Evolutionary conservation across 192 early-diverging fungal genomes (phyloP), one percentile per base, ranked within the genome.

Genomic region (Coemansia nantahalensis): DNA sequence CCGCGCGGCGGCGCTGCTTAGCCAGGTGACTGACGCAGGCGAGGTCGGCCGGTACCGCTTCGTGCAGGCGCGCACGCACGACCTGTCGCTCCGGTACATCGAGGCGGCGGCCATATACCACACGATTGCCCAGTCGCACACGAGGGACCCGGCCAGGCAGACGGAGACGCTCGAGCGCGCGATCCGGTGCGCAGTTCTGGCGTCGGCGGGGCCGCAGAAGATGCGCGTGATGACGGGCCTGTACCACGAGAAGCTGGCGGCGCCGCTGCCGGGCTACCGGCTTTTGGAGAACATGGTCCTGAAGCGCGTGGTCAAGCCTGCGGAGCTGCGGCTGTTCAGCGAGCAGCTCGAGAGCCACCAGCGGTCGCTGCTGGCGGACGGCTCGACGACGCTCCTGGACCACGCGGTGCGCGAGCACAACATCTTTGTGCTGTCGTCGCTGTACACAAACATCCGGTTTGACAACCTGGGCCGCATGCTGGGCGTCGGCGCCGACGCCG

Each of bases 361-460:
- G 52, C 55, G 84, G 13, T 91, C 92, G 9, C 50, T 68, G 38
- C 63, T 95, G 32, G 70, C 80, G 2, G 90, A 89, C 43, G 82
- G 85, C 23, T 86, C 83, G 18, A 91, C 90, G 24, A 39, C 35
- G 24, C 8, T 52, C 43, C 79, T 98, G 16, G 92, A 91, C 62
- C 80, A 89, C 3, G 95, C 94, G 8, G 92, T 98, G 19, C 93
- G 90, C 35, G 93, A 98, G 69, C 95, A 98, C 75, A 98, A 98
- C 62, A 59, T 90, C 17, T 78, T 96, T 37, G 83, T 92, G 14
- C 86, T 91, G 2, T 90, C 89, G 53, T 88, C 86, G 54, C 82
- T 98, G 41, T 98, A 98, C 69, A 86, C 90, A 54, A 93, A 90
- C 61, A 95, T 98, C 38, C 80, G 80, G 28, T 94, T 98, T 59